Evolutionary conservation across 2,329 filamentous ascomycete genomes (phyloP), one percentile per base, ranked within the genome.

Genomic region (Nakataea oryzae): DNA sequence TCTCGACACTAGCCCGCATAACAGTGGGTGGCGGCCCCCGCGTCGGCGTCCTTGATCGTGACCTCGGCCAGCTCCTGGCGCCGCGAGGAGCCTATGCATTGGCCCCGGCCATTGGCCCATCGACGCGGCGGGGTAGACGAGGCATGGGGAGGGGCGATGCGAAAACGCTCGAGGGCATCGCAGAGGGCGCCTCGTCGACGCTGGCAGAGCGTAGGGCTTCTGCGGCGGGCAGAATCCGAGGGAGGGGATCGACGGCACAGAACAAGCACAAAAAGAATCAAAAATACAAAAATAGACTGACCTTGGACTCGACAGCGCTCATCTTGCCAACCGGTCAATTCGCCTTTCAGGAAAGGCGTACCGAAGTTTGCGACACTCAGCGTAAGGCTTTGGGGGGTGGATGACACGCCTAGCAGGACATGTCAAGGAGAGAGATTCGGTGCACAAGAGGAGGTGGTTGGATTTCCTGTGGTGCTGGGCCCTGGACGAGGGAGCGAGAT

Each of bases 271-370:
- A 13, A 41, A 41, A 41, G 34, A 6, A 41, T 50, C 41, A 11
- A n/a, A 50, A 50, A n/a, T 1, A 50, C 7, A 30, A n/a, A n/a
- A 50, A n/a, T n/a, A n/a, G 21, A 77, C 80, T 65, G 74, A 85
- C 82, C 81, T 84, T 82, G 67, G 80, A 81, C 76, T 78, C 81
- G 80, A 85, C 80, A 12, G 50, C 59, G 78, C 81, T 83, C 82
- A 85, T 85, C 73, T 76, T 84, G 82, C 77, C 81, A 76, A 75
- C 76, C 17, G 73, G 73, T 76, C 77, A 59, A 74, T 75, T 80
- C 78, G 79, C 80, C 80, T 81, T 77, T 73, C 71, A 73, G 72
- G 71, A 59, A 62, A 62, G 61, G 61, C 61, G 34, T 62, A 32
- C 28, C 50, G 32, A 28, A 55, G 56, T 32, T 62, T 62, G 61